phyloP scores from a whole-genome alignment of 2,329 filamentous ascomycete species.

The Ceratocystis albifundus region DNA sequence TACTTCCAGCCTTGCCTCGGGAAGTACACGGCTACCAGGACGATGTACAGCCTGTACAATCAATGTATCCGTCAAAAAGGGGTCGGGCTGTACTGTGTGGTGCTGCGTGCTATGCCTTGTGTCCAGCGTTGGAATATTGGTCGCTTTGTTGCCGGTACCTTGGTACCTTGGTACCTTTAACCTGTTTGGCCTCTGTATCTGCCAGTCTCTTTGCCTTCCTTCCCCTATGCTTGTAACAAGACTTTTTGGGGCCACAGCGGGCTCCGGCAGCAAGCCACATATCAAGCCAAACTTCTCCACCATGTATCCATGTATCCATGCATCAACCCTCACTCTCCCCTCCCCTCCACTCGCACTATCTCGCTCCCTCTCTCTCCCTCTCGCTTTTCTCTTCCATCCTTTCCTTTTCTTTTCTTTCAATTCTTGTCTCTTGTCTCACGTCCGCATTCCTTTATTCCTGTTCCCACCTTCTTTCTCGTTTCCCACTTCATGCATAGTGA shows the following conservation, averaged over 20 bases:
- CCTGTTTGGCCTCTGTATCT: not conserved
- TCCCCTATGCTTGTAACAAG: not conserved
- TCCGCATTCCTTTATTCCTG: too few relatives aligned
- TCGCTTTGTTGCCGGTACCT: not conserved
- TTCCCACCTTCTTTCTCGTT: too few relatives aligned
- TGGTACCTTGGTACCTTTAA: not conserved
- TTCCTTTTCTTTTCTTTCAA: slow-evolving; percentile 10
- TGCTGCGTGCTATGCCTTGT: too few relatives aligned
- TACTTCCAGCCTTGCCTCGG: not conserved
- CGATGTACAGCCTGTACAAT: too few relatives aligned
- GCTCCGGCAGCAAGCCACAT: not conserved
- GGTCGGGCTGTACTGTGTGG: too few relatives aligned
- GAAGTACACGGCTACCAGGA: too few relatives aligned
- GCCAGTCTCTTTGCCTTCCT: not conserved
- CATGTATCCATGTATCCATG: not conserved
- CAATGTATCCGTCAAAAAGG: too few relatives aligned
- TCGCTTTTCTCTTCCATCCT: not conserved
- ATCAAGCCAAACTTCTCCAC: not conserved
- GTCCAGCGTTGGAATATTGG: too few relatives aligned
- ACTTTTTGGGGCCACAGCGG: not conserved
- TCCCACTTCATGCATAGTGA: too few relatives aligned
- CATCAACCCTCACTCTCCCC: not conserved
- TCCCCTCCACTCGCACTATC: not conserved
- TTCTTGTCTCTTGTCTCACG: too few relatives aligned
- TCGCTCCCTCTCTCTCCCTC: not conserved